Evolutionary conservation across 1,284 basidiomycete species (phyloP), one percentile per base, ranked within the genome.

Genomic region (Lentinula novae-zelandiae): DNA sequence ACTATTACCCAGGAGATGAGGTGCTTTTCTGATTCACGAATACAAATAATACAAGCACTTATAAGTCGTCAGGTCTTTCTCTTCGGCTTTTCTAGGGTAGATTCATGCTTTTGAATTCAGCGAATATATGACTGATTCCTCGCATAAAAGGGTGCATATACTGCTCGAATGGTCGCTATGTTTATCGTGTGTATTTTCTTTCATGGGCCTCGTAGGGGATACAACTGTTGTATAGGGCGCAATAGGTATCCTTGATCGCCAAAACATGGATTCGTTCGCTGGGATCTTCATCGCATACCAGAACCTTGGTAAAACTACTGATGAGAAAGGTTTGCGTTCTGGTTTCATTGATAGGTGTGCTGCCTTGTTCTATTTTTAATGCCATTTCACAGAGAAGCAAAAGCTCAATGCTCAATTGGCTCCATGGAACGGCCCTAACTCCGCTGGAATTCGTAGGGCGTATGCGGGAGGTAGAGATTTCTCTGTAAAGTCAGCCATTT

Each of bases 81-180:
- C 46, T 90, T 90, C 70, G 87, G 87, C 2, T 90, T 90, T 69
- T 90, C 87, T 15, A 76, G 87, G 86, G 86, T 71, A 17, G 65
- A 44, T 50, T 27, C 27, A 27, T 27, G 27, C 20, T 34, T 20
- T n/a, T 53, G 20, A 12, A 56, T 10, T 51, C 15, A 27, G n/a
- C 13, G 4, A 31, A 39, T 48, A 44, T 33, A 2, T 9, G 42
- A 61, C 46, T 51, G 62, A 22, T 39, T 33, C 36, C 12, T 15
- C 20, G 20, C 33, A 17, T 50, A 17, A 13, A 55, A 84, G 86
- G 87, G 87, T 5, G 87, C 86, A 60, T 90, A 89, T 69, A 89
- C 87, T 0, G 88, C 81, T 5, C 78, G 87, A 42, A 89, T 88
- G 84, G 76, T 88, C 5, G 85, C 85, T 5, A 79, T 79, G 74